Evolutionary conservation across 148 eudicot species (phyloP).

Genomic region (Spergularia marina): DNA sequence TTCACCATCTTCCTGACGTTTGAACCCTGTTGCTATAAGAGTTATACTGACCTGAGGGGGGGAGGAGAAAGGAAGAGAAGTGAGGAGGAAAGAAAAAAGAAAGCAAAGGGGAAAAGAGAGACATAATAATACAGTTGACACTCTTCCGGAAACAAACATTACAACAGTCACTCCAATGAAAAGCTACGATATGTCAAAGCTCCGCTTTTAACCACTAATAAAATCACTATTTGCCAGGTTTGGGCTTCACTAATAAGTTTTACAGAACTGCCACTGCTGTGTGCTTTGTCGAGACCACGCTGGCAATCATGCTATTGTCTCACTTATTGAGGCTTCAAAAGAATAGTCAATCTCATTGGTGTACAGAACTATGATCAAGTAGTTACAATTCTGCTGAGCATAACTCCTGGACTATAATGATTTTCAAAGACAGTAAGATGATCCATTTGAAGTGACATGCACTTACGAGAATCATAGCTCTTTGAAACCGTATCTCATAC

Average conservation of each 20-base stretch:
- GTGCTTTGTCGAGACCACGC: background rate
- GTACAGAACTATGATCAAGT: too few species aligned
- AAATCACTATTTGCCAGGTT: background rate
- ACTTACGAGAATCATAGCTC: background rate
- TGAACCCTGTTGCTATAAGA: conserved; percentile 78
- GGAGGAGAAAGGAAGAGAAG: background rate
- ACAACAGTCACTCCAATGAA: background rate
- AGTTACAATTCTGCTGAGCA: background rate
- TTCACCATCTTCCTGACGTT: conserved; percentile 67
- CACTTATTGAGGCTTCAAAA: background rate
- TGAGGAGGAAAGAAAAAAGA: background rate
- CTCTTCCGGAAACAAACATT: background rate
- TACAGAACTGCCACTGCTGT: too few species aligned
- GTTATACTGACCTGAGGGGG: conserved; percentile 64
- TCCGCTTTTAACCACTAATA: background rate
- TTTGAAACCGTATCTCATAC: background rate
- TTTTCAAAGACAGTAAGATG: background rate
- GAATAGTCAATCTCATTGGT: background rate
- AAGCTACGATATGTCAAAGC: background rate
- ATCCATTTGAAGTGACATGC: background rate
- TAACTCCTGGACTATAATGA: background rate
- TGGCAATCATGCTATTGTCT: background rate
- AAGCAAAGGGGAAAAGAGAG: background rate
- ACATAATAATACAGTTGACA: background rate
- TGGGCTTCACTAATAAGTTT: background rate